These are phyloP conservation scores for Nasturtium officinale DNA, from an alignment of 345 rosid species.

Conservation along the genomic window DNA sequence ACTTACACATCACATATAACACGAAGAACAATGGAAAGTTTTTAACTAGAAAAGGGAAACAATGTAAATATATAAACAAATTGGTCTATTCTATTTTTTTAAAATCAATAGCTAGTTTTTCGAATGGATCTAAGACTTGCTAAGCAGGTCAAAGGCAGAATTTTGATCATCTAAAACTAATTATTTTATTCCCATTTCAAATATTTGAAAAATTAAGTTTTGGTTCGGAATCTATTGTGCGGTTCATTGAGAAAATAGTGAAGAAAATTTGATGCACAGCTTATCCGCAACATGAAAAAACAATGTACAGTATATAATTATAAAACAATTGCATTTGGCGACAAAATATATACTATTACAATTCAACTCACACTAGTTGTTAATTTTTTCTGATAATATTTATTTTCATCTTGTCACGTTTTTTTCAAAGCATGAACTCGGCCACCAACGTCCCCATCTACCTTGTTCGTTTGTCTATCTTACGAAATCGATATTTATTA, in stretches of 20 bases:
- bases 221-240: not conserved
- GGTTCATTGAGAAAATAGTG: not conserved
- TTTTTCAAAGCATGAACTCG: slow-evolving; percentile 35
- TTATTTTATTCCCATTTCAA: no score
- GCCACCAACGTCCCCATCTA: slow-evolving; percentile 36
- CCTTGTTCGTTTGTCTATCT: slow-evolving; percentile 32
- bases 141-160: not conserved
- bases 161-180: not conserved
- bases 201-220: not conserved
- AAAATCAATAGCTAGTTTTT: not conserved
- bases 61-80: not conserved
- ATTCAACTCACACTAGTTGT: slow-evolving; percentile 32
- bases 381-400: not conserved
- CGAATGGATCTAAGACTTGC: not conserved
- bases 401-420: slow-evolving; percentile 23
- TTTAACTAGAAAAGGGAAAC: slow-evolving; percentile 7
- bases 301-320: not conserved
- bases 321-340: not conserved
- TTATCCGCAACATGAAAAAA: slow-evolving; percentile 22
- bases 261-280: not conserved
- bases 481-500: slow-evolving; percentile 23
- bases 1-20: slow-evolving; percentile 21
- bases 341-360: not conserved
- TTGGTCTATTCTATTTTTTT: not conserved
- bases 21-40: not conserved